A percentile compares a stretch with the other conserved stretches of the same genome.
Evolutionary conservation across 2,329 filamentous ascomycete species (phyloP).

Genomic region (Triangularia verruculosa): DNA sequence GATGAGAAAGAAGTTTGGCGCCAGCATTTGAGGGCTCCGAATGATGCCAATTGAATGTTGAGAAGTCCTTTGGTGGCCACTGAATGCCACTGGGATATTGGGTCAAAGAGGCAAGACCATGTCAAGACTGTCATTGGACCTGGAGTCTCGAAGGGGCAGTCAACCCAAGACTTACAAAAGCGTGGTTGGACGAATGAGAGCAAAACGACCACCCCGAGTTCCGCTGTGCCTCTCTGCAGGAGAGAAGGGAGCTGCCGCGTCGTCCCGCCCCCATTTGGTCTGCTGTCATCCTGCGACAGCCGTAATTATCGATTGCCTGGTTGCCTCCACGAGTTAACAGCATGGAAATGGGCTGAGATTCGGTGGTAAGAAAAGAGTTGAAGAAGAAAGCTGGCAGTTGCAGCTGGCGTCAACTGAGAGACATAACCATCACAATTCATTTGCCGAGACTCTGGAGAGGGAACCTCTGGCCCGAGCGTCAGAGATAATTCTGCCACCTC

Average conservation of each 20-base stretch:
- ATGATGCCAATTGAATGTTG: background rate
- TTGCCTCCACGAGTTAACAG: background rate
- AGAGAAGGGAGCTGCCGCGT: constrained; percentile 5
- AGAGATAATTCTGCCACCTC: constrained; percentile 15
- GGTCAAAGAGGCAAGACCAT: background rate
- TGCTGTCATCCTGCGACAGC: background rate
- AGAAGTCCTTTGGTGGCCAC: background rate
- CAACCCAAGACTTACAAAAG: background rate
- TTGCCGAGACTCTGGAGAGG: background rate
- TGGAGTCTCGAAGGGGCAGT: background rate
- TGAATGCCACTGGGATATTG: background rate
- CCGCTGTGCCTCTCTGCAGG: constrained; percentile 6
- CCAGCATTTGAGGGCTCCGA: background rate
- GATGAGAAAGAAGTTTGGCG: background rate
- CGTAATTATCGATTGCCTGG: background rate
- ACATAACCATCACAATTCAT: background rate
- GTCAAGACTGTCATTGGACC: background rate
- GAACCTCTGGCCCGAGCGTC: constrained; percentile 7
- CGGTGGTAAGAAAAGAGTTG: background rate
- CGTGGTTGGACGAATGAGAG: constrained; percentile 12
- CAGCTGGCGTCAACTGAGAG: background rate
- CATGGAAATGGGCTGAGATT: background rate
- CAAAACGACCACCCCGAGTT: constrained; percentile 4
- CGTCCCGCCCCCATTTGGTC: background rate
- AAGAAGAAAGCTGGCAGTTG: background rate